Evolutionary conservation across 306 rosid species (phyloP).

Genomic region (Begonia masoniana): DNA sequence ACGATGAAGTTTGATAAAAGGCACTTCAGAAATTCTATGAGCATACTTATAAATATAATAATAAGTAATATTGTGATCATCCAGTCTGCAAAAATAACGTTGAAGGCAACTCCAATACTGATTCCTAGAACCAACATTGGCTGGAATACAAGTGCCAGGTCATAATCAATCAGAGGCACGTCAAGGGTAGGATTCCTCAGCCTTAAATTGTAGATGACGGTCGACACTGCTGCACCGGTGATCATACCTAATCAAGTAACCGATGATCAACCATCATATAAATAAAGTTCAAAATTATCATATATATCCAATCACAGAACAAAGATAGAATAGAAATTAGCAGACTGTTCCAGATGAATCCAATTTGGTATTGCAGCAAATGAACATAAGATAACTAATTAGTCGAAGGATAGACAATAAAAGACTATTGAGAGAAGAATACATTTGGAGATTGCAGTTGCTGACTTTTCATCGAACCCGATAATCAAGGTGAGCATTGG

Average conservation of each 20-base stretch:
- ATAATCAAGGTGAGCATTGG: slow-evolving; percentile 74
- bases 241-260: slow-evolving; percentile 45
- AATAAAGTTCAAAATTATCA: too few species aligned
- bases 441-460: slow-evolving; percentile 82
- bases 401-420: too few species aligned
- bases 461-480: slow-evolving; percentile 72
- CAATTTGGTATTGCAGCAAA: too few species aligned
- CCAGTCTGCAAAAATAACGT: slow-evolving; percentile 76
- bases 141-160: slow-evolving; percentile 62
- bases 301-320: too few species aligned
- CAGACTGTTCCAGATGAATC: too few species aligned
- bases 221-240: slow-evolving; percentile 59
- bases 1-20: too few species aligned
- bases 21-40: not conserved
- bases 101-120: slow-evolving; percentile 68
- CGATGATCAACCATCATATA: too few species aligned
- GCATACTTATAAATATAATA: slow-evolving; percentile 49
- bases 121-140: slow-evolving; percentile 88
- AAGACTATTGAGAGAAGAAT: slow-evolving; percentile 3
- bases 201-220: slow-evolving; percentile 56
- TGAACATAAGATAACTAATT: too few species aligned
- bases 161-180: slow-evolving; percentile 66
- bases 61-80: slow-evolving; percentile 57
- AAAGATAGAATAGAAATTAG: too few species aligned
- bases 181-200: slow-evolving; percentile 62